Percentiles rank a stretch among this genome's conserved stretches.
Evolutionary conservation across 2,329 filamentous ascomycete genomes (phyloP).

Genomic region (Trichoderma afroharzianum): DNA sequence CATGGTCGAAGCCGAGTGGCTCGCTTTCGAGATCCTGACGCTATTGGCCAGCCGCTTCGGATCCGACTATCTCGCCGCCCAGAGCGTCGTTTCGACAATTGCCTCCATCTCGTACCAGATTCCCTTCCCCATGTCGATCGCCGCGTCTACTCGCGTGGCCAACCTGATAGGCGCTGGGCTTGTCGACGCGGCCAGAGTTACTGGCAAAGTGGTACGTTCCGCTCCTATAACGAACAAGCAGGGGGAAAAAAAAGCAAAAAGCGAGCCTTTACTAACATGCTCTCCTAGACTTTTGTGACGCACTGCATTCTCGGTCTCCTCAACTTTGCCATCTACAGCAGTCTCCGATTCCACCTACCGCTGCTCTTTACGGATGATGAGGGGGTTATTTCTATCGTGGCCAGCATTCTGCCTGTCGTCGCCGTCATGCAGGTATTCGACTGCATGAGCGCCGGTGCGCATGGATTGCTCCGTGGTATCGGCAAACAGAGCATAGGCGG

Average conservation of each 20-base stretch:
- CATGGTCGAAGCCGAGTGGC: conserved; percentile 91
- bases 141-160: conserved; percentile 81
- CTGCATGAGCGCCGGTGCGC: conserved; percentile 71
- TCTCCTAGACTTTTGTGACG: conserved; percentile 51
- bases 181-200: conserved; percentile 73
- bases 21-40: conserved; percentile 89
- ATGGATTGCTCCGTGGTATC: conserved; percentile 80
- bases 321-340: conserved; percentile 68
- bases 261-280: neutral
- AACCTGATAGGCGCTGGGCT: conserved; percentile 88
- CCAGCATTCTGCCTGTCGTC: conserved; percentile 70
- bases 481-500: conserved; percentile 87
- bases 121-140: conserved; percentile 87
- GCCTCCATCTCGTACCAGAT: conserved; percentile 83
- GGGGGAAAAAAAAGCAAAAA: neutral
- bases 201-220: conserved; percentile 65
- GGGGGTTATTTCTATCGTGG: conserved; percentile 65
- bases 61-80: conserved; percentile 76
- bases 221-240: neutral
- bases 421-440: conserved; percentile 91
- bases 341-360: conserved; percentile 70
- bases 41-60: conserved; percentile 78
- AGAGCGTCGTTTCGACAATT: conserved; percentile 78
- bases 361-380: conserved; percentile 72
- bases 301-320: conserved; percentile 70